Evolutionary conservation across 345 rosid genomes (phyloP).

Genomic region (Linum trigynum): DNA sequence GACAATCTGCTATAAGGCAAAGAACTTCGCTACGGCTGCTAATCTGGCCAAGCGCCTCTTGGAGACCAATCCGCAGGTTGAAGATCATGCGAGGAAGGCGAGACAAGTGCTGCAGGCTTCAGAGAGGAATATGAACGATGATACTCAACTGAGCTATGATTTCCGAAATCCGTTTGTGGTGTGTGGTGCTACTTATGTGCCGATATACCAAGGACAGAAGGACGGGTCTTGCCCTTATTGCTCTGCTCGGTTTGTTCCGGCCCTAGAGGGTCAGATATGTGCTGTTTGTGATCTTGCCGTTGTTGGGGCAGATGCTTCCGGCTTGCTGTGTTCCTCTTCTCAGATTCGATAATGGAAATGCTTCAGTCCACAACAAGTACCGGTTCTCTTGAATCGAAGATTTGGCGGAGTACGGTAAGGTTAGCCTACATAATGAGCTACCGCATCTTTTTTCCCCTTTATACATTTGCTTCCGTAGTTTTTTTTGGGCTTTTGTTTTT

Average conservation of each 20-base stretch:
- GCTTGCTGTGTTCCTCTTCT: conserved; percentile 81
- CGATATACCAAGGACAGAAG: conserved; percentile 88
- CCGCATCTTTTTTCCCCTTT: too few relatives aligned
- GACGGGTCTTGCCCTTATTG: conserved; percentile 83
- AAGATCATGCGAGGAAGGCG: conserved; percentile 69
- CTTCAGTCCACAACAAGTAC: too few relatives aligned
- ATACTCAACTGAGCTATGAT: conserved; percentile 61
- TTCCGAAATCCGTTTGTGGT: conserved; percentile 87
- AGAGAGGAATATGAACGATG: conserved; percentile 70
- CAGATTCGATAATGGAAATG: conserved; percentile 22
- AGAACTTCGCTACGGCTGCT: conserved; percentile 67
- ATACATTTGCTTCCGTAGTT: too few relatives aligned
- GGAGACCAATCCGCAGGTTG: conserved; percentile 69
- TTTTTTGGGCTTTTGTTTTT: too few relatives aligned
- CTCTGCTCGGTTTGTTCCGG: conserved; percentile 63
- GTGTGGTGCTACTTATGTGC: conserved; percentile 88
- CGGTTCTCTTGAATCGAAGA: too few relatives aligned
- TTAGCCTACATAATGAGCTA: too few relatives aligned
- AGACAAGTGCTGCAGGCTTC: conserved; percentile 78
- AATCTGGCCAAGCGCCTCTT: conserved; percentile 73
- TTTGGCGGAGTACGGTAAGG: too few relatives aligned
- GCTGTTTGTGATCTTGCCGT: conserved; percentile 71
- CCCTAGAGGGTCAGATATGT: conserved; percentile 66
- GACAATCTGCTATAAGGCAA: conserved; percentile 69
- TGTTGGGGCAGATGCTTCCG: conserved; percentile 89